Evolutionary conservation across 2,329 filamentous ascomycete genomes (phyloP), one percentile per base, ranked within the genome.

Genomic region (Verticillium isaacii): DNA sequence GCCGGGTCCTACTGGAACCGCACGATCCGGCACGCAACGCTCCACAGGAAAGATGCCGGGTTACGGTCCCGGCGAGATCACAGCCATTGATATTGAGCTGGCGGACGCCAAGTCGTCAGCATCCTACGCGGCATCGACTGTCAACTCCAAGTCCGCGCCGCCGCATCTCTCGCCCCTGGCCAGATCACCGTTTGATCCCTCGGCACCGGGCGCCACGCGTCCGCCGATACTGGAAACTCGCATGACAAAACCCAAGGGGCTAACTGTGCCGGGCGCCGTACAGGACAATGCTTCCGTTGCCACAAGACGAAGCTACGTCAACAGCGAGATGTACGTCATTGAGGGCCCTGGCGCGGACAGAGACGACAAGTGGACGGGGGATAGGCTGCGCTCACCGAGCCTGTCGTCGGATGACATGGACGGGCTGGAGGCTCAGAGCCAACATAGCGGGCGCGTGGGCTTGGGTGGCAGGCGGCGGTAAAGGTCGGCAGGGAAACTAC

Each of bases 241-340:
- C 19, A 50, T n/a, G n/a, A 50, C 5, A 7, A 23, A 3, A 50
- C 23, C n/a, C n/a, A 23, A 50, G 19, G 19, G n/a, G 9, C n/a
- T 50, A n/a, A 23, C n/a, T 12, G 41, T 50, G 41, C 41, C n/a
- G 3, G 41, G 19, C 19, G 23, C n/a, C n/a, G 11, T 11, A 19
- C n/a, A 50, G 9, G 41, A 50, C 41, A n/a, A 25, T 5, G 19
- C 9, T 2, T 56, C 54, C 15, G 14, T 17, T 11, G 8, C 25
- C 14, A 32, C 14, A 19, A 34, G 25, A 32, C 19, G 54, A 19
- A 56, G 15, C 54, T 32, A 71, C 12, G 68, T 66, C 39, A 72
- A 68, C 36, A 77, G 74, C 65, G 76, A 78, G 57, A 67, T 74
- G 52, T 74, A 73, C 59, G 67, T 77, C 56, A 75, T 76, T 19